Conservation (phyloP, 2,329 filamentous ascomycete genomes). For the Cladosporium colombiae region DNA sequence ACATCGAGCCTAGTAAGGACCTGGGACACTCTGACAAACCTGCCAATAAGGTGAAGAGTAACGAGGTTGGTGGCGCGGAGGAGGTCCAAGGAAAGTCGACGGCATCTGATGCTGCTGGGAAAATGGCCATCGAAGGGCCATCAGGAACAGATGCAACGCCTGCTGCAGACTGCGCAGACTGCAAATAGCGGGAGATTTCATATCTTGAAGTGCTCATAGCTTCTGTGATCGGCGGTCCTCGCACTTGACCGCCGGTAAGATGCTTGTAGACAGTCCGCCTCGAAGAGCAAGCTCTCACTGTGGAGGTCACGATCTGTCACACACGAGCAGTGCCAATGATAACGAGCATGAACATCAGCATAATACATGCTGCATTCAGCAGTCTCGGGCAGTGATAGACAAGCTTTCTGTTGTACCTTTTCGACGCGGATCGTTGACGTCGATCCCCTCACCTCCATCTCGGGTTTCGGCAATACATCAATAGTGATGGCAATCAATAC, state of each 20-base stretch:
- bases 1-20: slow-evolving; percentile 74
- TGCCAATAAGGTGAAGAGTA: slow-evolving; percentile 23
- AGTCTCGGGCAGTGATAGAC: not conserved
- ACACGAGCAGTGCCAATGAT: not conserved
- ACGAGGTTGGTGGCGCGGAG: not conserved
- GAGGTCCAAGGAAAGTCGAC: not conserved
- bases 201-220: not conserved
- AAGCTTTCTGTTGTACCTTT: not conserved
- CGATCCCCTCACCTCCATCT: slow-evolving; percentile 1
- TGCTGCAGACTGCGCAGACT: not conserved
- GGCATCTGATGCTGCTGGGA: not conserved
- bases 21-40: slow-evolving; percentile 68
- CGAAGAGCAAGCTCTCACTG: not conserved
- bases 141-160: not conserved
- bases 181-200: not conserved
- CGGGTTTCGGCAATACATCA: not conserved
- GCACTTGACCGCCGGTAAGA: not conserved
- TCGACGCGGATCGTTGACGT: slow-evolving; percentile 1
- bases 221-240: too few relatives aligned
- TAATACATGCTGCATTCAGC: not conserved
- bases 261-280: not conserved
- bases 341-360: not conserved
- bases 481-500: not conserved
- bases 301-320: not conserved
- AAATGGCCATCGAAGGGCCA: not conserved